Base-by-base conservation (phyloP, 1,284 basidiomycete genomes). In the Malassezia globosa region DNA sequence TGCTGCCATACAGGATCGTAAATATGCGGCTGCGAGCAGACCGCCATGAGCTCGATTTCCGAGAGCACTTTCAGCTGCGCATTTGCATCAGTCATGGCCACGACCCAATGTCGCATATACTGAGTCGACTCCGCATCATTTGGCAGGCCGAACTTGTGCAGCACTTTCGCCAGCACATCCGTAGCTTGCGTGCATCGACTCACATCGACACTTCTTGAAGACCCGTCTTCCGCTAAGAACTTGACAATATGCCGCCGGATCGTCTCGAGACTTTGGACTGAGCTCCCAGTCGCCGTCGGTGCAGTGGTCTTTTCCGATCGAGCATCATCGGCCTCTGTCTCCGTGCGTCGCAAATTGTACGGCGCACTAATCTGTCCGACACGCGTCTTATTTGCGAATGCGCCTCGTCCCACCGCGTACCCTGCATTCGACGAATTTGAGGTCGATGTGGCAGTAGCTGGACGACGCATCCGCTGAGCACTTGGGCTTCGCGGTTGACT, bases 21-120 rank as follows among this genome's bases (percentile, higher is more conserved):
- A 39, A 85, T 81, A 3, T 84, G 81, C 5, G 84, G 80, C 0
- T 82, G 82, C 48, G 86, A 84, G 65, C 90, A 95, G 29, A 96
- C 81, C 1, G 81, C 78, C 49, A 94, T 75, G 0, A 99, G 75
- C 61, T 89, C 85, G 78, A 63, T 63, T 46, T 66, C 67, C 21
- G 61, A 66, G 1, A 71, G 58, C 26, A 63, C 55, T 63, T 64
- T 14, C 52, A 56, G 42, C 57, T 65, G 31, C 53, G 58, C 14
- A 62, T 64, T 50, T 56, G 61, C 37, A 14, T 33, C 44, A 13
- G 35, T 34, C 50, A 52, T 52, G 4, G 50, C 50, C 41, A 71
- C 61, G 25, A 63, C 64, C 59, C 63, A 71, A 0, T 57, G 62
- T 1, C 56, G 54, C 42, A 40, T 36, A n/a, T 60, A 63, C 31